A percentile compares a stretch with the other conserved stretches of the same genome.
These are phyloP conservation scores for Capronia americana DNA, from an alignment of 2,329 filamentous ascomycete species.

Conservation along the genomic window DNA sequence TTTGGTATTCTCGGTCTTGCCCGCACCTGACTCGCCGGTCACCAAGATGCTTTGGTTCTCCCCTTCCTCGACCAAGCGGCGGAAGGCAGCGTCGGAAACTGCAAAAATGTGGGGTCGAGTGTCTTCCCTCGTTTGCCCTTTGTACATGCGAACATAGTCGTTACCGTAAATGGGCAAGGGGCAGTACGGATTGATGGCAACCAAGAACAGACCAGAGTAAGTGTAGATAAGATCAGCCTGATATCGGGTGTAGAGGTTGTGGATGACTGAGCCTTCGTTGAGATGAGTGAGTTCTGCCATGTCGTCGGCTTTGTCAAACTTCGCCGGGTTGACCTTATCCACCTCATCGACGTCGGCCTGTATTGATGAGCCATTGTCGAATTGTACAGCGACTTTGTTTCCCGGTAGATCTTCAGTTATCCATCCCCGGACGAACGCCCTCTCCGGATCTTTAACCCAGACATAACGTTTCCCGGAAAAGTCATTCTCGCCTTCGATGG, in stretches of 20 bases:
- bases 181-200: conserved; percentile 97
- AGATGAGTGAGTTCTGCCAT: conserved; percentile 99
- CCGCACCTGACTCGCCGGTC: conserved; percentile 96
- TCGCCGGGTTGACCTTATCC: conserved; percentile 98
- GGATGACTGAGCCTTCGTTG: conserved; percentile 96
- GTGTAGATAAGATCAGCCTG: conserved; percentile 96
- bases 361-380: conserved; percentile 89
- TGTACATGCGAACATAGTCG: conserved; percentile 98
- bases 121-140: conserved; percentile 86
- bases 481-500: conserved; percentile 96
- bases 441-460: conserved; percentile 87
- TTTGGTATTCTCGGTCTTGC: conserved; percentile 99
- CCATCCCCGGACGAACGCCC: conserved; percentile 91
- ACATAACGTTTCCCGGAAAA: conserved; percentile 99
- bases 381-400: conserved; percentile 80
- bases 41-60: conserved; percentile 97
- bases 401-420: conserved; percentile 79
- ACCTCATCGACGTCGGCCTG: conserved; percentile 85
- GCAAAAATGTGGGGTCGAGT: conserved; percentile 97
- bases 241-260: conserved; percentile 94
- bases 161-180: conserved; percentile 92
- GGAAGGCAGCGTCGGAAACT: conserved; percentile 95
- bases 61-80: conserved; percentile 92
- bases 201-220: conserved; percentile 94
- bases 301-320: conserved; percentile 99